Conservation (phyloP, 2,329 filamentous ascomycete species). For the Ophiostoma australiae region DNA sequence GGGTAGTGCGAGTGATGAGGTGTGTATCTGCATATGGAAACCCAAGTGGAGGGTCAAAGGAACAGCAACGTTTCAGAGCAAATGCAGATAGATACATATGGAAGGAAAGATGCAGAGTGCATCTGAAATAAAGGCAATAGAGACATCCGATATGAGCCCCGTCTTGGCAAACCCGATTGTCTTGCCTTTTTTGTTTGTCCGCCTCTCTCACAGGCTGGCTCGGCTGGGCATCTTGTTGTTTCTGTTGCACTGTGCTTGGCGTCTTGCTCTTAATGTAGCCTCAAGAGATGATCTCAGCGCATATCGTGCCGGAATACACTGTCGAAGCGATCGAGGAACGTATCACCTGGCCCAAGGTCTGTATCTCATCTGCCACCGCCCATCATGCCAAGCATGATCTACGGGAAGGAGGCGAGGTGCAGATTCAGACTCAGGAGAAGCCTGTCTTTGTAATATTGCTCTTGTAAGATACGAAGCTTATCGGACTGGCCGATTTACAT, state of each 20-base stretch:
- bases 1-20: not conserved
- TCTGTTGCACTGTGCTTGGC: conserved; percentile 5
- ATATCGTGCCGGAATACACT: not conserved
- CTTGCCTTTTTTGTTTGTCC: not conserved
- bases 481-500: not conserved
- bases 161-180: not conserved
- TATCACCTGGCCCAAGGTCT: not conserved
- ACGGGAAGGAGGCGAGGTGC: conserved; percentile 6
- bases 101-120: not conserved
- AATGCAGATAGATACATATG: not conserved
- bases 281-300: not conserved
- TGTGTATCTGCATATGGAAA: not conserved
- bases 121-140: not conserved
- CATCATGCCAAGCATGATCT: conserved; percentile 7
- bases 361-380: not conserved
- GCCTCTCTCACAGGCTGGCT: not conserved
- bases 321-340: not conserved
- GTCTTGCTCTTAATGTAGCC: not conserved
- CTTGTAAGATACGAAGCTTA: not conserved
- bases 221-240: not conserved
- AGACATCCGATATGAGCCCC: not conserved
- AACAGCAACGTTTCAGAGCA: not conserved
- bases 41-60: too few relatives aligned
- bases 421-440: not conserved
- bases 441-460: not conserved